These are phyloP conservation scores for Hura crepitans DNA, from an alignment of 441 rosid species.

Conservation along the genomic window DNA sequence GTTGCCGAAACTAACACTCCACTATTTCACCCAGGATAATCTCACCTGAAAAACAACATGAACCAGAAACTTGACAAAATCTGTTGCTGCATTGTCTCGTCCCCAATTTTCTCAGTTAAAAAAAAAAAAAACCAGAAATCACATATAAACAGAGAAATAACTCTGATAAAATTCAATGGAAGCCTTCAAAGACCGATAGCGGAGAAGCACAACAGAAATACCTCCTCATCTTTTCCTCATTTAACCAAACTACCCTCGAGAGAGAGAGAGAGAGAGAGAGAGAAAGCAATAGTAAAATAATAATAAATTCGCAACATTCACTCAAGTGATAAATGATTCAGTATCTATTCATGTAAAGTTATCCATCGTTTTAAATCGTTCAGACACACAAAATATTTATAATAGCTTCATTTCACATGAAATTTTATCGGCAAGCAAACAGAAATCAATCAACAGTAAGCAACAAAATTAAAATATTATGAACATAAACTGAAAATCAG, in stretches of 20 bases:
- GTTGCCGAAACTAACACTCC: neutral
- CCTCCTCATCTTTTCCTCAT: neutral
- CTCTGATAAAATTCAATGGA: slow-evolving; percentile 5
- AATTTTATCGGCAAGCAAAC: slow-evolving; percentile 23
- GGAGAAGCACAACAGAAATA: neutral
- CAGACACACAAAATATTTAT: neutral
- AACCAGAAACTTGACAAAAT: neutral
- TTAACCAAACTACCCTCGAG: neutral
- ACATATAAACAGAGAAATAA: neutral
- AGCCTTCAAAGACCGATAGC: neutral
- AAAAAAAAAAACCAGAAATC: neutral
- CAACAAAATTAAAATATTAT: neutral
- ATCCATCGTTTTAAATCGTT: neutral
- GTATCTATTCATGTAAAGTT: neutral
- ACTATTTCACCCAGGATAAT: neutral
- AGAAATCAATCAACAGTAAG: slow-evolving; percentile 17
- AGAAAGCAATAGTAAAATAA: neutral
- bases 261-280: neutral
- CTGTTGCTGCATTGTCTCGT: neutral
- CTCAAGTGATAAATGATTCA: neutral
- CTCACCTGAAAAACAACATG: neutral
- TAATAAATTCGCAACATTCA: neutral
- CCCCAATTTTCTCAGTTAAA: slow-evolving; percentile 1
- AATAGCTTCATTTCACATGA: neutral
- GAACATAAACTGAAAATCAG: neutral